Percentiles rank a stretch among this genome's conserved stretches.
Evolutionary conservation across 345 rosid species (phyloP).

Genomic region (Durio zibethinus): DNA sequence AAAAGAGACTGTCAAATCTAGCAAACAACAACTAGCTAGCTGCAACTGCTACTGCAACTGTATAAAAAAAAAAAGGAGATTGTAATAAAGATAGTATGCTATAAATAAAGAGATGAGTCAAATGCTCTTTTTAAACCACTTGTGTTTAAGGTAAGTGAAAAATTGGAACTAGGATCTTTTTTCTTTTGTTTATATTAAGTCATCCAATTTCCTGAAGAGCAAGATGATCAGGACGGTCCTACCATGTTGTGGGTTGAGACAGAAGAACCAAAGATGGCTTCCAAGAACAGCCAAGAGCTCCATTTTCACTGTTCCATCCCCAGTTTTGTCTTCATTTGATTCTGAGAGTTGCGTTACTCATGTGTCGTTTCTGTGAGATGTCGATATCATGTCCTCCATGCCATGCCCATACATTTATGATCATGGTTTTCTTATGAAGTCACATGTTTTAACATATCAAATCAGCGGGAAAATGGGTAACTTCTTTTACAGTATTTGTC

Average conservation of each 20-base stretch:
- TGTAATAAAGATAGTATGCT: not conserved
- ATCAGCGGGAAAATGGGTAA: not conserved
- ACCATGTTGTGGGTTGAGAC: slow-evolving; percentile 12
- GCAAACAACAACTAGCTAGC: not conserved
- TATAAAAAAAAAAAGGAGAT: not conserved
- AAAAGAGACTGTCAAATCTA: not conserved
- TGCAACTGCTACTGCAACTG: slow-evolving; percentile 8
- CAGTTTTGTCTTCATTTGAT: slow-evolving; percentile 13
- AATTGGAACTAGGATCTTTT: not conserved
- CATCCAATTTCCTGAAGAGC: not conserved
- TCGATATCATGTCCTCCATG: not conserved
- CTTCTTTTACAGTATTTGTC: not conserved
- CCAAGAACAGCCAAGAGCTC: not conserved
- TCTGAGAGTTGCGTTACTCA: slow-evolving; percentile 3
- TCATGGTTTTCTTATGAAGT: not conserved
- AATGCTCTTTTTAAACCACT: not conserved
- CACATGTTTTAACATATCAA: slow-evolving; percentile 7
- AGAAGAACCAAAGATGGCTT: slow-evolving; percentile 4
- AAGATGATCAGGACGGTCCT: slow-evolving; percentile 10
- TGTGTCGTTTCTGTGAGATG: not conserved
- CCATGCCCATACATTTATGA: not conserved
- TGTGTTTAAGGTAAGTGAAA: not conserved
- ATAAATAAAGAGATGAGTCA: slow-evolving; percentile 9
- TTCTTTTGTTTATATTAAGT: not conserved
- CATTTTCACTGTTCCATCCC: not conserved